Base-by-base conservation (phyloP, 306 rosid genomes). In the Hylodesmum podocarpum region DNA sequence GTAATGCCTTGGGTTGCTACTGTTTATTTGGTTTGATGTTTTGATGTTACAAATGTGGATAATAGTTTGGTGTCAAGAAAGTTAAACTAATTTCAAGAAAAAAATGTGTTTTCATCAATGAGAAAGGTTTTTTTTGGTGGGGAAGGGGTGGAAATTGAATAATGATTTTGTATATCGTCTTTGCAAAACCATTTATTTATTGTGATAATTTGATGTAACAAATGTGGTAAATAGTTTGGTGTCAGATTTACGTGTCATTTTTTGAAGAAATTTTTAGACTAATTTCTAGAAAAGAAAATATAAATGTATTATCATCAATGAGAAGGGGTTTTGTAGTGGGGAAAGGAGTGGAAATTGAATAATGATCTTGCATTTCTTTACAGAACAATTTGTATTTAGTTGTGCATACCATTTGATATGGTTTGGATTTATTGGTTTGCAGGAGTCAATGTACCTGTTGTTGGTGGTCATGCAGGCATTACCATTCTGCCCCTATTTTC, bases 401-500 rank as follows among this genome's bases (percentile, higher is more conserved):
- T 33, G 4, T 70, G 33, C 5, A 6, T 67, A 44, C 58, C 67
- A 73, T 27, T 40, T 64, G 37, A 59, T 19, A 31, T 64, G 37
- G 44, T 40, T 21, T 33, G 76, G 57, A 27, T 50, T 43, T 77
- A 53, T 72, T 79, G 67, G 70, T 82, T 81, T 82, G 88, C 94
- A 95, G 99, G 81, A 86, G 99, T 95, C 79, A 89, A 89, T 81
- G 97, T 95, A 33, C 99, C 99, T 37, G 97, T 95, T 83, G 88
- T 95, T 49, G 99, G 99, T 78, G 99, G 99, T 53, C 99, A 95
- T 83, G 97, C 97, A 44, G 99, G 99, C 72, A 46, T 95, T 28
- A 95, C 99, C 22, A 95, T 95, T 85, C 97, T 95, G 44, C 99
- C 99, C 11, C 79, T 95, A 75, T 95, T 95, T 88, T 95, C 99